phyloP scores from a whole-genome alignment of 805 yeast genomes.

The Saccharomycopsis vini region DNA sequence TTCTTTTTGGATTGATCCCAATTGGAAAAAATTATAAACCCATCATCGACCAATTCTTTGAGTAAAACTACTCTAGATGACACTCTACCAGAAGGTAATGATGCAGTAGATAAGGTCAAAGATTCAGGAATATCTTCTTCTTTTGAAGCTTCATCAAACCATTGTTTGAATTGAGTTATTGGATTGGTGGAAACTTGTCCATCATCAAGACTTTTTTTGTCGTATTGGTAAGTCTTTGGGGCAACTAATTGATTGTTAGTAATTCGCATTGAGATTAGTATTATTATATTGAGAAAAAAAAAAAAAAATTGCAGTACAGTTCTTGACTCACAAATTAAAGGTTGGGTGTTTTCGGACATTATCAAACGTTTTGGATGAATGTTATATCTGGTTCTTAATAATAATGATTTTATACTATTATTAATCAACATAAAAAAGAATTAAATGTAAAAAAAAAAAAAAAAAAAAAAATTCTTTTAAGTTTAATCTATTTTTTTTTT shows the following conservation, averaged over 20 bases:
- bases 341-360: conserved; percentile 6
- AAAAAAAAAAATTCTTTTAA: too few relatives aligned
- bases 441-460: too few relatives aligned
- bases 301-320: too few relatives aligned
- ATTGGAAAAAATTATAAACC: conserved; percentile 83
- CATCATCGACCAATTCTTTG: conserved; percentile 80
- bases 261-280: background rate
- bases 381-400: too few relatives aligned
- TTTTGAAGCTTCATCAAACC: conserved; percentile 74
- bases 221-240: conserved; percentile 83
- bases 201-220: conserved; percentile 51
- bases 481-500: too few relatives aligned
- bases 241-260: conserved; percentile 40
- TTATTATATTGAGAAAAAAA: background rate
- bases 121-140: conserved; percentile 69
- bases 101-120: conserved; percentile 79
- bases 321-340: conserved; percentile 6
- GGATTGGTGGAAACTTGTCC: conserved; percentile 51
- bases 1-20: conserved; percentile 85
- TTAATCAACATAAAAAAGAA: too few relatives aligned
- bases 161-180: conserved; percentile 64
- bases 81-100: conserved; percentile 83
- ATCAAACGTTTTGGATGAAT: too few relatives aligned
- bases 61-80: conserved; percentile 77
- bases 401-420: too few relatives aligned